phyloP scores from a whole-genome alignment of 805 yeast genomes.

The Pichia manshurica region DNA sequence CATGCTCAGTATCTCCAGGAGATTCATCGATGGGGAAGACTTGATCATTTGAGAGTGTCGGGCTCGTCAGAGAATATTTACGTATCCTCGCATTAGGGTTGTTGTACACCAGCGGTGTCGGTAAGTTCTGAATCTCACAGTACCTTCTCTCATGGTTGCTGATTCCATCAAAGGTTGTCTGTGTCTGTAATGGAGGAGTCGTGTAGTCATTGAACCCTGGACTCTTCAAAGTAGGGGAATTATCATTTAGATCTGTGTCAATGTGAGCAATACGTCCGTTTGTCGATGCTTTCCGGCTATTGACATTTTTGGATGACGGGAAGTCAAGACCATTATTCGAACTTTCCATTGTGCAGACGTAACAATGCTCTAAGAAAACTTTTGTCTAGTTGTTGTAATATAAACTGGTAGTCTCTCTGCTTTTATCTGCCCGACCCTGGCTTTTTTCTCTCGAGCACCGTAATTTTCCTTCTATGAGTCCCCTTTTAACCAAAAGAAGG shows the following conservation, averaged over 20 bases:
- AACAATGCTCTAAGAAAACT: no score
- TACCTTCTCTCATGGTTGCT: neutral
- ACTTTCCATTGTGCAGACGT: no score
- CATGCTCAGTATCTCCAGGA: neutral
- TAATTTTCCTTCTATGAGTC: no score
- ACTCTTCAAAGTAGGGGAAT: neutral
- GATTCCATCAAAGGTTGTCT: neutral
- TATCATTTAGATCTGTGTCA: neutral
- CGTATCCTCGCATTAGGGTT: neutral
- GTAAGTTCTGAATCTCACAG: constrained; percentile 19
- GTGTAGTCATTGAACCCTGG: neutral
- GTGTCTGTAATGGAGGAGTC: constrained; percentile 12
- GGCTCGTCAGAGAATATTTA: neutral
- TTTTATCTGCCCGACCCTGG: no score
- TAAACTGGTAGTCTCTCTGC: no score
- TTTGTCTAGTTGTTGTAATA: no score
- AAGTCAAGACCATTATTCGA: no score
- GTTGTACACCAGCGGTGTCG: constrained; percentile 17
- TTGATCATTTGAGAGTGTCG: neutral
- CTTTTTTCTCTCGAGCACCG: no score
- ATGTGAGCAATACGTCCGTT: no score
- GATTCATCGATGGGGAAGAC: neutral
- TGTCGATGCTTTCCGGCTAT: no score
- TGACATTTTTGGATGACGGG: no score
- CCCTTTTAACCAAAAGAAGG: no score